Evolutionary conservation across 768 basidiomycete genomes (phyloP), one percentile per base, ranked within the genome.

Genomic region (Lenzites betulinus): DNA sequence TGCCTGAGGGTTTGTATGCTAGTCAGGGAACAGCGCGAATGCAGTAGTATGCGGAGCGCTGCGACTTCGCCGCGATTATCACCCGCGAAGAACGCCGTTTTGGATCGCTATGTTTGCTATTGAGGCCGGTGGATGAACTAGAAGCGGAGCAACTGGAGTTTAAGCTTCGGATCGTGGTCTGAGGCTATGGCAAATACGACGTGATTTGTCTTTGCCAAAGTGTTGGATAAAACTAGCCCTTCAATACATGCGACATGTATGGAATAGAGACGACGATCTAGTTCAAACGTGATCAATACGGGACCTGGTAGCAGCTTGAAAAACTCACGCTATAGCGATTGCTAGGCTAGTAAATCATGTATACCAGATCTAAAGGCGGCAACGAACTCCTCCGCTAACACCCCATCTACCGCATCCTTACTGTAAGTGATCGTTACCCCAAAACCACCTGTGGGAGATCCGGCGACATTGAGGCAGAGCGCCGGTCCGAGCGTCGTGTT

Each of bases 401-500:
- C 53, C 20, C 60, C 48, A 11, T 69, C 66, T 16, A 71, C 57
- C 38, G 65, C 61, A 12, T 60, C 62, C 39, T 67, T 48, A 6
- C 53, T 54, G 64, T 68, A 69, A 1, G 59, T 64, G 9, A 71
- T 25, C 12, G 59, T 49, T 5, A 66, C n/a, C 16, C 68, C 66
- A 7, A 71, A 7, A 9, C 63, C 60, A 1, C 67, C 69, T 3
- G 15, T 36, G 7, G 61, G 60, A 16, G 58, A 52, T 3, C 70
- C 70, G 0, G 61, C 61, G 5, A 66, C 61, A 55, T 66, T 67
- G 18, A 71, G 18, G 51, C 66, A 63, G 13, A 70, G 35, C 35
- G 69, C 68, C 18, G 64, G 23, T 0, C 64, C 64, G 8, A 39
- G 20, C 38, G 61, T 58, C 16, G 49, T 22, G 33, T 42, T 35